phyloP scores from a whole-genome alignment of 192 early-diverging fungal species.

The Cetraspora pellucida region DNA sequence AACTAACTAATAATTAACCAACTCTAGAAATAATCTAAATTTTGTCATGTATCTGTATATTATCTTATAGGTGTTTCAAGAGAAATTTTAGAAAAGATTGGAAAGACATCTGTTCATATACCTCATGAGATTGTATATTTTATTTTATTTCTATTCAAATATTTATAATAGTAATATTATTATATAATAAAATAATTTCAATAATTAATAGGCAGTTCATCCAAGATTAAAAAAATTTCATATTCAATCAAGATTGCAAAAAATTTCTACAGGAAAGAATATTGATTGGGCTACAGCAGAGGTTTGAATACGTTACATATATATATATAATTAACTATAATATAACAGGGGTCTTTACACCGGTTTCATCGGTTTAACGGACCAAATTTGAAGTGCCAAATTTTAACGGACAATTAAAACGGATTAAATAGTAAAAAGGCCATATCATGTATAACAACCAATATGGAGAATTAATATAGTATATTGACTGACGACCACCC shows the following conservation, averaged over 20 bases:
- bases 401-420: no score
- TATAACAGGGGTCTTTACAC: no score
- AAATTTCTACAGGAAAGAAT: conserved; percentile 64
- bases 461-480: no score
- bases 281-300: conserved; percentile 98
- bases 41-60: neutral
- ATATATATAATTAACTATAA: neutral
- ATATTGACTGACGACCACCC: no score
- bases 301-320: conserved; percentile 32
- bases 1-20: no score
- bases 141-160: no score
- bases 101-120: conserved; percentile 72
- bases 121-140: conserved; percentile 61
- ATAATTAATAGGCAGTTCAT: conserved; percentile 56
- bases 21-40: neutral
- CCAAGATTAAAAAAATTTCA: conserved; percentile 89
- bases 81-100: conserved; percentile 69
- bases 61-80: conserved; percentile 61
- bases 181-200: no score
- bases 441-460: no score
- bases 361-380: no score
- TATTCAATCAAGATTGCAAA: conserved; percentile 77
- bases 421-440: no score
- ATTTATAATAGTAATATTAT: no score
- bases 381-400: no score